Evolutionary conservation across 345 rosid species (phyloP).

Genomic region (Erucastrum elatum): DNA sequence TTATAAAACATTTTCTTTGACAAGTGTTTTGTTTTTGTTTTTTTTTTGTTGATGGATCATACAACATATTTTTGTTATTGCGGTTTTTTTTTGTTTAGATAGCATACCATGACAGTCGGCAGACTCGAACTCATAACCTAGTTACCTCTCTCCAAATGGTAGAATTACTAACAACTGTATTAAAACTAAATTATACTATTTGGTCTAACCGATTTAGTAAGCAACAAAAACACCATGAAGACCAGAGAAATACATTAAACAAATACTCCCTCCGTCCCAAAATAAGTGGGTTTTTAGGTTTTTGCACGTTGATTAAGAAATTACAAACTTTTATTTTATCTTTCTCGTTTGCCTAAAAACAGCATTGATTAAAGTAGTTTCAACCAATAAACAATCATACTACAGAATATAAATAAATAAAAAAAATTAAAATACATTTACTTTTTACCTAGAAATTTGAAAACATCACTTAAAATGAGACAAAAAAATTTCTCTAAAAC

Average conservation of each 20-base stretch:
- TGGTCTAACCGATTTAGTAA: not conserved
- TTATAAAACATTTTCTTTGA: not conserved
- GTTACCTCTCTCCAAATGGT: not conserved
- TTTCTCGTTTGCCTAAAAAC: no score
- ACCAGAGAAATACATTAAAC: not conserved
- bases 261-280: no score
- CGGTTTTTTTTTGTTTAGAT: not conserved
- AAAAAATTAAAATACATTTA: no score
- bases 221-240: not conserved
- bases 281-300: no score
- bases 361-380: no score
- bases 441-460: no score
- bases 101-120: not conserved
- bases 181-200: not conserved
- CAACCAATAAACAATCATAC: no score
- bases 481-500: no score
- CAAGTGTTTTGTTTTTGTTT: not conserved
- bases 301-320: no score
- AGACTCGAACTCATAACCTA: not conserved
- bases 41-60: not conserved
- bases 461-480: no score
- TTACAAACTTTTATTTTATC: no score
- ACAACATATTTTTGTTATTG: not conserved
- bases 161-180: not conserved
- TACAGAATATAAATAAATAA: no score